phyloP scores from a whole-genome alignment of 371 early-diverging fungal genomes.

The Apophysomyces elegans region DNA sequence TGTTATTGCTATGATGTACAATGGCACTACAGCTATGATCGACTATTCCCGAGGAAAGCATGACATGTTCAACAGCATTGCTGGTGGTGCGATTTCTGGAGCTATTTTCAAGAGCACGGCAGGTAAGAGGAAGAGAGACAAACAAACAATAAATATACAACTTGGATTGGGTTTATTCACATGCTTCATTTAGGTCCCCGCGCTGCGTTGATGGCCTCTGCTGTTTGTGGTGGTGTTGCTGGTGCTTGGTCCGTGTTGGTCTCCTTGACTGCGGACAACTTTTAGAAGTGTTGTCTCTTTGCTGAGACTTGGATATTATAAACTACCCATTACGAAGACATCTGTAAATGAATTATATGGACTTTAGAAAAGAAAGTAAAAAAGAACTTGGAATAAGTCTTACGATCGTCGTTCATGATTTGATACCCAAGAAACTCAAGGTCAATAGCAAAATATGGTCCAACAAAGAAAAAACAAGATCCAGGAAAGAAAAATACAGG shows the following conservation, averaged over 20 bases:
- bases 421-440: no score
- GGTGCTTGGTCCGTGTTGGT: conserved; percentile 53
- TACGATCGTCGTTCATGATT: no score
- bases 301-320: no score
- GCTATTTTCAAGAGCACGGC: conserved; percentile 79
- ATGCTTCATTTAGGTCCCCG: conserved; percentile 43
- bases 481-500: no score
- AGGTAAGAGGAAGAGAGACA: conserved; percentile 29
- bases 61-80: conserved; percentile 70
- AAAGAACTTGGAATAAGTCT: no score
- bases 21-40: conserved; percentile 71
- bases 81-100: conserved; percentile 79
- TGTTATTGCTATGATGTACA: conserved; percentile 84
- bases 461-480: no score
- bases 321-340: no score
- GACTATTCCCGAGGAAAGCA: conserved; percentile 66
- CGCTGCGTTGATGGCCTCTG: conserved; percentile 59
- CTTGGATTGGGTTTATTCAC: conserved; percentile 1
- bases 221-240: conserved; percentile 61
- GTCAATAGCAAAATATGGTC: no score
- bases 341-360: no score
- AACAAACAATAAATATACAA: not conserved
- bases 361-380: no score
- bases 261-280: conserved; percentile 39
- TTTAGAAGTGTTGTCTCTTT: not conserved